phyloP scores from a whole-genome alignment of 2,329 filamentous ascomycete species.

The Apiospora aurea region DNA sequence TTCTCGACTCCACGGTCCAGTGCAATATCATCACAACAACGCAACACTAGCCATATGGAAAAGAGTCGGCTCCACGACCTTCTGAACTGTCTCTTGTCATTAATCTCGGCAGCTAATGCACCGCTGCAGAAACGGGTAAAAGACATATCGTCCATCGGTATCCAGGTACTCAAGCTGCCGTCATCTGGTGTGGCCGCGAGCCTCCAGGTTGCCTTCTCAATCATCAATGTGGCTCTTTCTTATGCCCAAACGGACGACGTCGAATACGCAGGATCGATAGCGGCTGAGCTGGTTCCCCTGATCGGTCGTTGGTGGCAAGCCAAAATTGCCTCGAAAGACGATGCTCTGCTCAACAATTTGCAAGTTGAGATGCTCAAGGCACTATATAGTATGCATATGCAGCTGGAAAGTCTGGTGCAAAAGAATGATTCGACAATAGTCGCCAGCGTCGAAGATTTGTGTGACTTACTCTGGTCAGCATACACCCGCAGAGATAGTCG shows the following conservation, averaged over 20 bases:
- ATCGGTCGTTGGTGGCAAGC: constrained; percentile 80
- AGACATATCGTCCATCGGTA: constrained; percentile 61
- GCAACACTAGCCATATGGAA: constrained; percentile 38
- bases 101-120: constrained; percentile 72
- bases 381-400: constrained; percentile 70
- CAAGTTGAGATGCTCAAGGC: constrained; percentile 81
- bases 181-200: constrained; percentile 65
- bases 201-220: constrained; percentile 77
- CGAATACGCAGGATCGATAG: constrained; percentile 64
- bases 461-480: constrained; percentile 77
- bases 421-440: constrained; percentile 48
- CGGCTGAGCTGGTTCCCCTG: constrained; percentile 70
- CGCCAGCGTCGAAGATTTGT: constrained; percentile 66
- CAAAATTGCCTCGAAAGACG: constrained; percentile 67
- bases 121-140: constrained; percentile 65
- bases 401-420: constrained; percentile 65
- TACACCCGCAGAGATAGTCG: constrained; percentile 76
- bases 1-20: constrained; percentile 42
- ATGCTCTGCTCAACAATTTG: constrained; percentile 65
- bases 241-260: constrained; percentile 73
- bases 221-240: constrained; percentile 75
- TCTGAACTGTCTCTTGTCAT: constrained; percentile 69
- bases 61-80: constrained; percentile 57
- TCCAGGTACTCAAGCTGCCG: constrained; percentile 68
- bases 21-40: constrained; percentile 32